These are phyloP conservation scores for Tephrocybe sp. DNA, from an alignment of 768 basidiomycete genomes.

Conservation along the genomic window DNA sequence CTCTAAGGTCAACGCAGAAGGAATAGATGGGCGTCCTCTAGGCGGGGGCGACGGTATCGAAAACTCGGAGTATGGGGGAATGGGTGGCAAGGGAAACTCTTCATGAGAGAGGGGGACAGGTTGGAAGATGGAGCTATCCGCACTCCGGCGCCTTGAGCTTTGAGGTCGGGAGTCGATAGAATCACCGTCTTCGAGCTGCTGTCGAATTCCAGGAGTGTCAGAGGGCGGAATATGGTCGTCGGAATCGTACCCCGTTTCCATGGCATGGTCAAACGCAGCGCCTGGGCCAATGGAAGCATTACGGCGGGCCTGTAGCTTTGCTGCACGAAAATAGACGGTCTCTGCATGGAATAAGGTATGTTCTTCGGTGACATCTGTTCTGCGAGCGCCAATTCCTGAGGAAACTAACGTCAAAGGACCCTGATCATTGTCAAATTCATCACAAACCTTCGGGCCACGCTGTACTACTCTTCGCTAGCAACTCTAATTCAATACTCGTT, in stretches of 20 bases:
- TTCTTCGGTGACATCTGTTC: constrained; percentile 78
- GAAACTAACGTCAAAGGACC: not conserved
- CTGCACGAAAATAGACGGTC: constrained; percentile 72
- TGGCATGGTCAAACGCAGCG: constrained; percentile 26
- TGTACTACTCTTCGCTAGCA: constrained; percentile 70
- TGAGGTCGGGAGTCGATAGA: not conserved
- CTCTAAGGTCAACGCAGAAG: constrained; percentile 35
- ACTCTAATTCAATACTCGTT: constrained; percentile 78
- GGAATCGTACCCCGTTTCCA: constrained; percentile 32
- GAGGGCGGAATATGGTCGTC: constrained; percentile 18
- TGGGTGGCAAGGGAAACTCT: constrained; percentile 27
- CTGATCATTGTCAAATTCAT: not conserved
- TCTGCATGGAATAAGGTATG: constrained; percentile 72
- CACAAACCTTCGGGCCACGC: constrained; percentile 84
- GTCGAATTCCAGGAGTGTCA: constrained; percentile 13
- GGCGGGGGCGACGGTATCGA: constrained; percentile 17
- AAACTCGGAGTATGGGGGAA: constrained; percentile 38
- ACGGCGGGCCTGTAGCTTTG: constrained; percentile 33
- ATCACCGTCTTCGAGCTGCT: constrained; percentile 8
- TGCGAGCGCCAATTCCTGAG: constrained; percentile 65
- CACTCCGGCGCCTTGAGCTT: constrained; percentile 28
- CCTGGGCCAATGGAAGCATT: constrained; percentile 50
- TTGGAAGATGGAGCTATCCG: constrained; percentile 34
- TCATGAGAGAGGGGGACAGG: constrained; percentile 31
- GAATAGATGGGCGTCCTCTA: not conserved